Evolutionary conservation across 768 basidiomycete species (phyloP).

Genomic region (Phylloporus arenicola): DNA sequence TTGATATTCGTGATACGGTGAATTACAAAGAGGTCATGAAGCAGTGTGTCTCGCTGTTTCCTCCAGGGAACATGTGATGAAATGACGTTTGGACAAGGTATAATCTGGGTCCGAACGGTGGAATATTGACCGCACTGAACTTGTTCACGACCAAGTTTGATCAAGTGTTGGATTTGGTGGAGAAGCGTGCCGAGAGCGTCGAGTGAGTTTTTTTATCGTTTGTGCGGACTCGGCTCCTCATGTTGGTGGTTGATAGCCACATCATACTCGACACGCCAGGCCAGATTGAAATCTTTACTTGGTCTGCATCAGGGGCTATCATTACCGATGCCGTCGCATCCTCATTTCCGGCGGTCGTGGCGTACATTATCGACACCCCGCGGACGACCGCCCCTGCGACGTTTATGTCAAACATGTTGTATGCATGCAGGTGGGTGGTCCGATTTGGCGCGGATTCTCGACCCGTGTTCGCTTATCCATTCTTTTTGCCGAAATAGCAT

Average conservation of each 20-base stretch:
- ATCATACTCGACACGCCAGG: slow-evolving; percentile 96
- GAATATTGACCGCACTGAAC: slow-evolving; percentile 94
- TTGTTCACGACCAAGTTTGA: slow-evolving; percentile 99
- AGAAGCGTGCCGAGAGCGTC: slow-evolving; percentile 82
- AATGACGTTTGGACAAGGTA: slow-evolving; percentile 53
- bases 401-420: slow-evolving; percentile 99
- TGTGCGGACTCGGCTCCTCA: background rate
- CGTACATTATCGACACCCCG: slow-evolving; percentile 97
- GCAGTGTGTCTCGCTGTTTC: slow-evolving; percentile 68
- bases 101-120: slow-evolving; percentile 97
- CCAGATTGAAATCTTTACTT: slow-evolving; percentile 99
- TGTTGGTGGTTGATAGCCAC: slow-evolving; percentile 51
- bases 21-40: slow-evolving; percentile 99
- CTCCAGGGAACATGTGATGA: slow-evolving; percentile 11
- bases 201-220: slow-evolving; percentile 55
- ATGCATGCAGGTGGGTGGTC: slow-evolving; percentile 80
- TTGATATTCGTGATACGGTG: slow-evolving; percentile 96
- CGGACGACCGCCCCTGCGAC: slow-evolving; percentile 91
- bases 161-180: slow-evolving; percentile 86
- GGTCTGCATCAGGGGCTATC: slow-evolving; percentile 98
- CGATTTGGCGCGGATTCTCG: slow-evolving; percentile 1
- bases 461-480: background rate
- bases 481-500: slow-evolving; percentile 48
- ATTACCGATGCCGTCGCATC: slow-evolving; percentile 97
- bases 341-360: slow-evolving; percentile 88